Evolutionary conservation across 1,284 basidiomycete species (phyloP).

Genomic region (Entoloma clypeatum): DNA sequence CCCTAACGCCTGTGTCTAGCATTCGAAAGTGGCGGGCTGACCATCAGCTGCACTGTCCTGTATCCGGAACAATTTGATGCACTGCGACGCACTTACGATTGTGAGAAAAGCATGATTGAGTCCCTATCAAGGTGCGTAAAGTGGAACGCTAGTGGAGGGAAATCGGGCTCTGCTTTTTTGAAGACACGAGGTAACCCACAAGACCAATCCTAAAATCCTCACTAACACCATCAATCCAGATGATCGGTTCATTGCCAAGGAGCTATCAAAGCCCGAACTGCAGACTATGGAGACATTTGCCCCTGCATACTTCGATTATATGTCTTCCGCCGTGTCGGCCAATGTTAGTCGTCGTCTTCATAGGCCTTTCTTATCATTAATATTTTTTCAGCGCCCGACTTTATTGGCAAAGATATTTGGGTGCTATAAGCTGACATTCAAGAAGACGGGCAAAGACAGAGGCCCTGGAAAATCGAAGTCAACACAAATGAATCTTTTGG

Average conservation of each 20-base stretch:
- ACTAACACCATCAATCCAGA: too few relatives aligned
- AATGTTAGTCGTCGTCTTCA: conserved; percentile 49
- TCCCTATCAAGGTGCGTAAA: conserved; percentile 92
- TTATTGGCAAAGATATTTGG: conserved; percentile 97
- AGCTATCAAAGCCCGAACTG: conserved; percentile 88
- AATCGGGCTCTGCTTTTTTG: conserved; percentile 94
- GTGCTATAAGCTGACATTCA: conserved; percentile 93
- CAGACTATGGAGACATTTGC: conserved; percentile 97
- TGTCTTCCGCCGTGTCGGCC: conserved; percentile 80
- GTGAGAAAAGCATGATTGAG: conserved; percentile 91
- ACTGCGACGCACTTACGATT: conserved; percentile 87
- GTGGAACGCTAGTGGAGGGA: conserved; percentile 95
- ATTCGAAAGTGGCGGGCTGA: conserved; percentile 86
- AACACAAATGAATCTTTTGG: conserved; percentile 91
- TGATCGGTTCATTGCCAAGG: conserved; percentile 98
- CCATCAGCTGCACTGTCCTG: conserved; percentile 93
- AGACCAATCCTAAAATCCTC: too few relatives aligned
- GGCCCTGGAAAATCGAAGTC: conserved; percentile 65
- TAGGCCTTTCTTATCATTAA: conserved; percentile 8
- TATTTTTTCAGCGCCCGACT: conserved; percentile 73
- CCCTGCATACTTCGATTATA: conserved; percentile 97
- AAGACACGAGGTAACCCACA: conserved; percentile 87
- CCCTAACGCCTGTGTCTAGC: conserved; percentile 50
- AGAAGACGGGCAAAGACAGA: conserved; percentile 72
- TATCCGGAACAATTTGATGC: conserved; percentile 98